Evolutionary conservation across 2,329 filamentous ascomycete genomes (phyloP).

Genomic region (Epicoccum nigrum): DNA sequence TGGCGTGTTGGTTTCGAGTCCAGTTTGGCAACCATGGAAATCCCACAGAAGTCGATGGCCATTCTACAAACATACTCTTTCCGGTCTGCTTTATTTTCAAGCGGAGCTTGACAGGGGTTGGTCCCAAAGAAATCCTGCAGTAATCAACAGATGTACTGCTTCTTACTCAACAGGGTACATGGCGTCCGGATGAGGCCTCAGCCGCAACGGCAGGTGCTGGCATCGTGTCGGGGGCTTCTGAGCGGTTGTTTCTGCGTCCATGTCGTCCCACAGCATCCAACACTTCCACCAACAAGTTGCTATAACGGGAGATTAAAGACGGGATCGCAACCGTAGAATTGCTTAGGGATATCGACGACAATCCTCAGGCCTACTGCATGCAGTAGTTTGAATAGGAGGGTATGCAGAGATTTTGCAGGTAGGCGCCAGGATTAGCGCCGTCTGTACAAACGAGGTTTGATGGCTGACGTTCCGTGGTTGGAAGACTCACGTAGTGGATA

Average conservation of each 20-base stretch:
- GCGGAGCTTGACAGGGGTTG: not conserved
- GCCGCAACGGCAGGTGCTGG: too few relatives aligned
- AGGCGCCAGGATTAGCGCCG: not conserved
- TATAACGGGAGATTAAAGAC: not conserved
- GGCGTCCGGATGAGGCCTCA: not conserved
- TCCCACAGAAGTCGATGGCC: not conserved
- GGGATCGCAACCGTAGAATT: constrained; percentile 3
- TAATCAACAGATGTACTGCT: not conserved
- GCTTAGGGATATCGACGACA: not conserved
- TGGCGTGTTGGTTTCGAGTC: not conserved
- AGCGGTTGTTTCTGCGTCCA: too few relatives aligned
- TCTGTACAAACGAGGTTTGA: not conserved
- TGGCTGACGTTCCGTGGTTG: constrained; percentile 4
- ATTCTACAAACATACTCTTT: not conserved
- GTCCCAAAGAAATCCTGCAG: not conserved
- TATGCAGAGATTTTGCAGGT: not conserved
- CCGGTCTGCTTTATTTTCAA: not conserved
- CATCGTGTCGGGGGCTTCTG: too few relatives aligned
- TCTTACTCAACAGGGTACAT: not conserved
- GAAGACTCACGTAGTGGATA: not conserved
- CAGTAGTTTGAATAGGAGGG: not conserved
- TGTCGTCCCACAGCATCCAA: not conserved
- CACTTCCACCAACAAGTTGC: not conserved
- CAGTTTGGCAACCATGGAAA: not conserved
- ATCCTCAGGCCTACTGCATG: not conserved